Conservation (phyloP, 2,329 filamentous ascomycete species). For the Penicillium sclerotigenum region DNA sequence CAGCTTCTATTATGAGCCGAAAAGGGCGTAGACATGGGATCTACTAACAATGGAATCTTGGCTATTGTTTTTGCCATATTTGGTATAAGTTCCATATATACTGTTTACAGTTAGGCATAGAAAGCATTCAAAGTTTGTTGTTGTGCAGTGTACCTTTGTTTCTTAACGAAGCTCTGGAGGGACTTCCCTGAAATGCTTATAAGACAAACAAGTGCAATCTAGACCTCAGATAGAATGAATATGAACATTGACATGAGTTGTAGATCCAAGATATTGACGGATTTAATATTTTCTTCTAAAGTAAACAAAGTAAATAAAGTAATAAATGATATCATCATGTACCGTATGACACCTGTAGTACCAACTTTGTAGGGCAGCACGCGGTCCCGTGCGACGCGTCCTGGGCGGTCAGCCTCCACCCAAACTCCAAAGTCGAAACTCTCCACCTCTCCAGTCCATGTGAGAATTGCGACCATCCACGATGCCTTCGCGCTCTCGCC, state of each 20-base stretch:
- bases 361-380: constrained; percentile 7
- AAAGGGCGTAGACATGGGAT: not conserved
- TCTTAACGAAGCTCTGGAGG: not conserved
- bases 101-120: not conserved
- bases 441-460: constrained; percentile 19
- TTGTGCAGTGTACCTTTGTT: not conserved
- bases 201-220: not conserved
- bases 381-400: constrained; percentile 20
- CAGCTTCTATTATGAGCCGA: not conserved
- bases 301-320: not conserved
- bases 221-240: not conserved
- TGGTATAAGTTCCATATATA: too few relatives aligned
- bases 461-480: constrained; percentile 25
- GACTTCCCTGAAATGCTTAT: not conserved
- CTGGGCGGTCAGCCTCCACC: constrained; percentile 24
- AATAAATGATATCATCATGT: not conserved
- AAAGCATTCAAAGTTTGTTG: not conserved
- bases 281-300: too few relatives aligned
- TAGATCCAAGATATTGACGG: not conserved
- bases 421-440: constrained; percentile 18
- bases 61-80: not conserved
- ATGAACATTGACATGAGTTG: not conserved
- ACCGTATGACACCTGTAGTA: not conserved
- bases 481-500: constrained; percentile 46
- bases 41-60: not conserved